Percentiles rank a stretch among this genome's conserved stretches.
phyloP scores from a whole-genome alignment of 1,139 yeast species.

The Hansenula lynferdii region DNA sequence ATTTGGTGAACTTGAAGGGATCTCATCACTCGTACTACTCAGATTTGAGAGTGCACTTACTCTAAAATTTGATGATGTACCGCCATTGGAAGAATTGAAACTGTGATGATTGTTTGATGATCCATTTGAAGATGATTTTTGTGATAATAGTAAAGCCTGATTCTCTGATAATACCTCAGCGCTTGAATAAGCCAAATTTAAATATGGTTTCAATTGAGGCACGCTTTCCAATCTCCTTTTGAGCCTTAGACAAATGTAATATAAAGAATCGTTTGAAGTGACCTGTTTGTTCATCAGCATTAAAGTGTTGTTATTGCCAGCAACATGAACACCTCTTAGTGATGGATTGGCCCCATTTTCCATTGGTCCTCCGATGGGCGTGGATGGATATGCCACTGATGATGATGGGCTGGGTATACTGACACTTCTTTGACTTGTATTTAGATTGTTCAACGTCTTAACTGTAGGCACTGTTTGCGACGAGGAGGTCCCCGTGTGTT shows the following conservation, averaged over 20 bases:
- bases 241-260: slow-evolving; percentile 61
- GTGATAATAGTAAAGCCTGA: slow-evolving; percentile 59
- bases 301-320: slow-evolving; percentile 23
- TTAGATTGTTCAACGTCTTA: background rate
- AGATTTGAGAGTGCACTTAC: slow-evolving; percentile 18
- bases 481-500: background rate
- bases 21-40: slow-evolving; percentile 20
- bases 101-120: slow-evolving; percentile 9
- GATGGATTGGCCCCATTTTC: background rate
- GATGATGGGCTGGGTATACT: background rate
- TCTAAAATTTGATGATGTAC: slow-evolving; percentile 8
- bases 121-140: slow-evolving; percentile 22
- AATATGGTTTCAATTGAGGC: slow-evolving; percentile 69
- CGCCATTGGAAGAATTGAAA: slow-evolving; percentile 13
- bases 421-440: background rate
- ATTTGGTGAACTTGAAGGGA: slow-evolving; percentile 10
- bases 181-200: slow-evolving; percentile 52
- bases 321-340: background rate
- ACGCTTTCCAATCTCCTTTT: slow-evolving; percentile 55
- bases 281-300: slow-evolving; percentile 61
- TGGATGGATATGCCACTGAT: background rate
- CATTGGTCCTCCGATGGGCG: background rate
- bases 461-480: slow-evolving; percentile 2
- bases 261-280: slow-evolving; percentile 66
- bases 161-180: slow-evolving; percentile 71